Percentiles rank a stretch among this genome's conserved stretches.
These are phyloP conservation scores for Aspergillus mulundensis DNA, from an alignment of 495 filamentous ascomycete species.

Conservation along the genomic window DNA sequence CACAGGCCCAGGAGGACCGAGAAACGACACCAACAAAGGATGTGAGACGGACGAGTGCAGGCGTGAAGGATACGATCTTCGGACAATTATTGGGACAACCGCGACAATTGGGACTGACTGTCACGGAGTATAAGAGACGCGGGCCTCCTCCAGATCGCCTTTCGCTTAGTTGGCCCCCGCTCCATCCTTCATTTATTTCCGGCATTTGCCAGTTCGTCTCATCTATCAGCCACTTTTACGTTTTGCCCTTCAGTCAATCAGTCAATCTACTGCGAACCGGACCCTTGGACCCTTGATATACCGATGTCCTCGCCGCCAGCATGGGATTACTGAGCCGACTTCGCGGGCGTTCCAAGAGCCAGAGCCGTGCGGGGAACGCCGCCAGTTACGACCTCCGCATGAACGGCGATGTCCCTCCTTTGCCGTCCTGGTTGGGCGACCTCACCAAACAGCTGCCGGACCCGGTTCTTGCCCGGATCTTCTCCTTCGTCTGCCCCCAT, in stretches of 20 bases:
- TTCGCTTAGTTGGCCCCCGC: slow-evolving; percentile 12
- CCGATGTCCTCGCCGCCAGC: slow-evolving; percentile 10
- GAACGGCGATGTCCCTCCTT: slow-evolving; percentile 10
- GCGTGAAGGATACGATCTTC: background rate
- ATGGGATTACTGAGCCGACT: slow-evolving; percentile 40
- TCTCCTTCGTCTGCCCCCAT: slow-evolving; percentile 82
- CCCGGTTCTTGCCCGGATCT: slow-evolving; percentile 66
- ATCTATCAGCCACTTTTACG: background rate
- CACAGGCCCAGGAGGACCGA: background rate
- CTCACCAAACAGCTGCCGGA: slow-evolving; percentile 53
- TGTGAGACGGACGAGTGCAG: background rate
- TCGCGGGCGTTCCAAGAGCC: slow-evolving; percentile 31
- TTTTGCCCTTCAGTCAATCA: background rate
- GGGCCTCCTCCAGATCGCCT: background rate
- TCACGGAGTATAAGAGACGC: background rate
- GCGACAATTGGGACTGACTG: background rate
- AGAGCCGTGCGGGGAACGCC: slow-evolving; percentile 30
- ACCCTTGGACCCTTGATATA: background rate
- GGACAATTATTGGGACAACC: background rate
- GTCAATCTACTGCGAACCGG: background rate
- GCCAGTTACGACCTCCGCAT: slow-evolving; percentile 22
- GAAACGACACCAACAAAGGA: background rate
- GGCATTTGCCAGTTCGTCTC: background rate
- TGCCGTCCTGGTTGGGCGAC: slow-evolving; percentile 34
- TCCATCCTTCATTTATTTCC: slow-evolving; percentile 9